Evolutionary conservation across 345 rosid species (phyloP).

Genomic region (Eucalyptus curtisii): DNA sequence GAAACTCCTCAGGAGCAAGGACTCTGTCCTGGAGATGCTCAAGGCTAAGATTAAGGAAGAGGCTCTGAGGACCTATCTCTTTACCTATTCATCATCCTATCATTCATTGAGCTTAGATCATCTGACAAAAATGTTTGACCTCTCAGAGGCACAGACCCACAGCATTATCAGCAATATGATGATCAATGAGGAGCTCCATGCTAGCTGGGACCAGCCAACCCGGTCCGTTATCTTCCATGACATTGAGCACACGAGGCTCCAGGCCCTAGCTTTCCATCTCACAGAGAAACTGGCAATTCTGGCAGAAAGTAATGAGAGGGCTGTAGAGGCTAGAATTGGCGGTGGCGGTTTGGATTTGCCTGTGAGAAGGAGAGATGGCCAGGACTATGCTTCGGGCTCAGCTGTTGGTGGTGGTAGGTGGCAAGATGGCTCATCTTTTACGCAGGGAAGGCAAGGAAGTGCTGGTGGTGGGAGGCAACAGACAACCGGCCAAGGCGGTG

Average conservation of each 20-base stretch:
- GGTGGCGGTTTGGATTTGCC: constrained; percentile 60
- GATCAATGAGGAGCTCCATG: constrained; percentile 67
- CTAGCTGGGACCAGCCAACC: constrained; percentile 91
- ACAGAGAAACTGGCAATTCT: constrained; percentile 60
- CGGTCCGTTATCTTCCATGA: constrained; percentile 63
- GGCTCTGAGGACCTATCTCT: constrained; percentile 70
- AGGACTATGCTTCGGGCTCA: constrained; percentile 32
- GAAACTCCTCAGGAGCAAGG: constrained; percentile 57
- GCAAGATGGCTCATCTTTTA: constrained; percentile 43
- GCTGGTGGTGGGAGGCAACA: constrained; percentile 28
- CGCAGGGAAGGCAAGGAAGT: constrained; percentile 54
- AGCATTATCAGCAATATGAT: constrained; percentile 78
- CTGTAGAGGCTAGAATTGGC: constrained; percentile 56
- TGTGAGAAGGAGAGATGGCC: constrained; percentile 52
- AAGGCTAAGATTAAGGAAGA: constrained; percentile 79
- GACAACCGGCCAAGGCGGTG: constrained; percentile 15
- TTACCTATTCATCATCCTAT: constrained; percentile 52
- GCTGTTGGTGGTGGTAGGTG: constrained; percentile 42
- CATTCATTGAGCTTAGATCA: constrained; percentile 54
- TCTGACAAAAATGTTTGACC: constrained; percentile 70
- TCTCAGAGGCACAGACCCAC: constrained; percentile 42
- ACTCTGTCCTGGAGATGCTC: constrained; percentile 54
- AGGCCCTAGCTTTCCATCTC: constrained; percentile 69
- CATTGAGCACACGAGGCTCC: constrained; percentile 57
- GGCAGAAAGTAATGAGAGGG: constrained; percentile 77